Evolutionary conservation across 495 filamentous ascomycete species (phyloP), one percentile per base, ranked within the genome.

Genomic region (Clavariopsis aquatica): DNA sequence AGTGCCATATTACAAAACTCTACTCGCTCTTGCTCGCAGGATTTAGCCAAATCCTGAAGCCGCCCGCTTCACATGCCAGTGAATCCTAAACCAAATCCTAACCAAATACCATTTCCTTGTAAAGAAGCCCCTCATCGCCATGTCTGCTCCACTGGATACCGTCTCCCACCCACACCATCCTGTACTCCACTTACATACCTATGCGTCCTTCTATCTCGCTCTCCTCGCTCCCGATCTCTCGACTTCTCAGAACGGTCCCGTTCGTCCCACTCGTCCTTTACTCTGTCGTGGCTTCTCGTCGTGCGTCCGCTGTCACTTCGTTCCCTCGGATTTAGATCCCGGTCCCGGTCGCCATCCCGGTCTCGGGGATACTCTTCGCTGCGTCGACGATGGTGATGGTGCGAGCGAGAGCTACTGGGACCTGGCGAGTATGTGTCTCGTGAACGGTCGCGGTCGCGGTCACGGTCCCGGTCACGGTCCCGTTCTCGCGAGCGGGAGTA

Each of bases 121-220:
- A n/a, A n/a, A n/a, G n/a, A 24, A 2, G 2, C 29, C 8, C 12
- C 22, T 23, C 22, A 68, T 47, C 57, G 47, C 60, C 62, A 69
- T 28, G 62, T 17, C 52, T 69, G 56, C 17, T 65, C 62, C 12
- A 64, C 66, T 4, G 61, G 61, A 52, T 69, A 65, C 19, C 62
- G 29, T 36, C 68, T 31, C 19, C 61, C 60, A 9, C 55, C 49
- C 26, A 65, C 61, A 41, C 69, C 65, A 51, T 57, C 64, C 41
- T 59, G 62, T 36, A 65, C 60, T 9, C 68, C 62, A 9, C 69
- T 19, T 28, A 71, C 68, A 62, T 72, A 69, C 28, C 72, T 43
- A 49, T 65, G 52, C 28, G 65, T 13, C 53, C 66, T 47, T 52
- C 52, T 57, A 2, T 68, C 57, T 27, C 58, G 29, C 20, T 60